Conservation (phyloP, 2,329 filamentous ascomycete species). For the Arthroderma uncinatum region DNA sequence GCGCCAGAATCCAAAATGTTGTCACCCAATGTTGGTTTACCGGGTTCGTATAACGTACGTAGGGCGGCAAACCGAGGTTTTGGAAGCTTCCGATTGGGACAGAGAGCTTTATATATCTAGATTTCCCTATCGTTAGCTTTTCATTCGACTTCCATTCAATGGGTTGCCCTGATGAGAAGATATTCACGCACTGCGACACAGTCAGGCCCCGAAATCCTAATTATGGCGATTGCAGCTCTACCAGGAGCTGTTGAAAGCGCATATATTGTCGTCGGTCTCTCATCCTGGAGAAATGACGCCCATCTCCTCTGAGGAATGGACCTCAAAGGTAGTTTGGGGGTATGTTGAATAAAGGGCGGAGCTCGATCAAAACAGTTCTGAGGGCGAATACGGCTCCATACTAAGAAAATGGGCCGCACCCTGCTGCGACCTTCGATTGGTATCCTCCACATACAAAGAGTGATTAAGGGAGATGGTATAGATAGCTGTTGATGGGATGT, state of each 20-base stretch:
- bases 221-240: constrained; percentile 78
- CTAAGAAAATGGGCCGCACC: background rate
- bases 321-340: background rate
- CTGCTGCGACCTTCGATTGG: background rate
- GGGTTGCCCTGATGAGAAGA: background rate
- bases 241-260: constrained; percentile 80
- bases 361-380: background rate
- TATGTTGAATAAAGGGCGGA: background rate
- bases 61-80: constrained; percentile 57
- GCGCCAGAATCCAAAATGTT: constrained; percentile 63
- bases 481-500: background rate
- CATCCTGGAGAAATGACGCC: constrained; percentile 3
- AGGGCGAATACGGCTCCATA: background rate
- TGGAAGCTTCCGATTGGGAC: constrained; percentile 44
- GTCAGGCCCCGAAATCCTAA: constrained; percentile 72
- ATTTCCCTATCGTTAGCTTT: background rate
- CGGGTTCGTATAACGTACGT: constrained; percentile 59
- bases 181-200: constrained; percentile 49
- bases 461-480: background rate
- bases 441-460: constrained; percentile 4
- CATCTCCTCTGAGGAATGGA: background rate
- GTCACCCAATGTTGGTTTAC: constrained; percentile 25
- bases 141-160: background rate
- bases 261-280: constrained; percentile 58
- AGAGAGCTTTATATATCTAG: constrained; percentile 55